Evolutionary conservation across 345 rosid species (phyloP), one percentile per base, ranked within the genome.

Genomic region (Lepidium didymum): DNA sequence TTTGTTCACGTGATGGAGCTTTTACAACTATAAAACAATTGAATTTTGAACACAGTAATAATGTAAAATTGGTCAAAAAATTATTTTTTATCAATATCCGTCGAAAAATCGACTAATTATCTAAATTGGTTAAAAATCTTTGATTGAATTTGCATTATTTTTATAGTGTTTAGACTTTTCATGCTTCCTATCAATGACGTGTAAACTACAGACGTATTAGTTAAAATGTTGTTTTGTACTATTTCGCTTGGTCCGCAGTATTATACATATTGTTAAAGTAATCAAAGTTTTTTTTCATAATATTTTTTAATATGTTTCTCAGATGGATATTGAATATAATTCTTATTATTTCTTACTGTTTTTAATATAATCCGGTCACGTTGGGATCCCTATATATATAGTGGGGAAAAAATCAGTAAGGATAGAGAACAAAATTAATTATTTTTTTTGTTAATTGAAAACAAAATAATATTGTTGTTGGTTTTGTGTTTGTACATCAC

Each of bases 1-100:
- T 55, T 36, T 29, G 54, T 65, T 65, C 76, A 56, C 66, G 76
- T 73, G 76, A n/a, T 57, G 9, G 38, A 33, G 42, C 64, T 51
- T 31, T n/a, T n/a, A n/a, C n/a, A n/a, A n/a, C n/a, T n/a, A n/a
- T n/a, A n/a, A n/a, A n/a, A n/a, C n/a, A n/a, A n/a, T n/a, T n/a
- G n/a, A n/a, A n/a, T n/a, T n/a, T n/a, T n/a, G n/a, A n/a, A n/a
- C n/a, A n/a, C n/a, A n/a, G n/a, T n/a, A n/a, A n/a, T n/a, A n/a
- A n/a, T n/a, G n/a, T n/a, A n/a, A n/a, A n/a, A n/a, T n/a, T n/a
- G n/a, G n/a, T n/a, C n/a, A n/a, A n/a, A n/a, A n/a, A n/a, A n/a
- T n/a, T n/a, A n/a, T n/a, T n/a, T n/a, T n/a, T n/a, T n/a, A n/a
- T n/a, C n/a, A n/a, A n/a, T n/a, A n/a, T n/a, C n/a, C n/a, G n/a